A percentile compares a stretch with the other conserved stretches of the same genome.
phyloP scores from a whole-genome alignment of 1,139 yeast species.

The Blastobotrys aristatus region DNA sequence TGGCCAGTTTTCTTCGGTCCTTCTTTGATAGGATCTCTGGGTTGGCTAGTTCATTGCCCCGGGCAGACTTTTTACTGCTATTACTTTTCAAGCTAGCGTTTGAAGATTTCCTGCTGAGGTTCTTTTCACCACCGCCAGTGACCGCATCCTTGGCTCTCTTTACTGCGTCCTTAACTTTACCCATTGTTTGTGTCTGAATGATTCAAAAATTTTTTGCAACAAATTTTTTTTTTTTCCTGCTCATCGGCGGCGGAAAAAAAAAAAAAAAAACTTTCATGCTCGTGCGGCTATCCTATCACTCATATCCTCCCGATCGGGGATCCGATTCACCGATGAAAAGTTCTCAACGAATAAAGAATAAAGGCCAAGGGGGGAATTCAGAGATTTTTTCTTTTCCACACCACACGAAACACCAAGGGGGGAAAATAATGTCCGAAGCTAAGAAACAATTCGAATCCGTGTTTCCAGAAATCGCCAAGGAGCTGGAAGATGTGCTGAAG shows the following conservation, averaged over 20 bases:
- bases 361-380: no score
- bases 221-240: not conserved
- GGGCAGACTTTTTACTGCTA: conserved; percentile 6
- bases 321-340: no score
- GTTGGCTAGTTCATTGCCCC: conserved; percentile 11
- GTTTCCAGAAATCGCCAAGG: conserved; percentile 76
- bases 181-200: conserved; percentile 13
- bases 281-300: no score
- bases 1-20: conserved; percentile 24
- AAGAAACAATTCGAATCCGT: conserved; percentile 64
- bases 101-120: conserved; percentile 12
- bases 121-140: not conserved
- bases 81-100: conserved; percentile 5
- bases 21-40: conserved; percentile 24
- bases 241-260: not conserved
- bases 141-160: conserved; percentile 16
- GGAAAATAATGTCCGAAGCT: conserved; percentile 13
- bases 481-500: conserved; percentile 57
- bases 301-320: no score
- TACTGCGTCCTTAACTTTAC: conserved; percentile 19
- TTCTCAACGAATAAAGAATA: no score
- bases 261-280: no score
- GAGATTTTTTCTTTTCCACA: no score
- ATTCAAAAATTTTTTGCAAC: conserved; percentile 1
- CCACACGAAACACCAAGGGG: not conserved